Base-by-base conservation (phyloP, 1,284 basidiomycete species). In the Phlebopus sp. region DNA sequence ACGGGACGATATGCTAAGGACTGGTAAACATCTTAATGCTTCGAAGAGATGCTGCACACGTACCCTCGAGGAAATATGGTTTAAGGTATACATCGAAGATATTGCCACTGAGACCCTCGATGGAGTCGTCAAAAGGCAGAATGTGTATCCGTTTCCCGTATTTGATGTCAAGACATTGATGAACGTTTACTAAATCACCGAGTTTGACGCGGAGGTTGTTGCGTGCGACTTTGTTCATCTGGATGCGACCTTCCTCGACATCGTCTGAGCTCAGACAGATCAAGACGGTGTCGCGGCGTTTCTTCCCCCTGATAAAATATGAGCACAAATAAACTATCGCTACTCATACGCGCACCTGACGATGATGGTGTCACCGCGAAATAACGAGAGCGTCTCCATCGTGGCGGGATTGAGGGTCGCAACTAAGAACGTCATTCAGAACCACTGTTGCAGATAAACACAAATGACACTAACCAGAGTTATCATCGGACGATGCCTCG, bases 51-150 rank as follows among this genome's bases (percentile, higher is more conserved):
- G 3, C 9, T 37, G 39, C n/a, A 34, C 38, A 47, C 68, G 40
- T 56, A 87, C 86, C 86, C 72, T 99, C 97, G n/a, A 99, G 82
- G 87, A 99, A 99, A 72, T 99, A 99, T 0, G 96, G 97, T 77
- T 90, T 97, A 56, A 99, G 84, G 74, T 96, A 99, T 41, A 99
- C 95, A 64, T 99, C 97, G 62, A 99, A 99, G 56, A 99, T 82
- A 74, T 99, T 99, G 29, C 97, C 97, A 57, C 93, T 96, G 42
- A 99, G 78, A 59, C 92, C 97, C 73, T 99, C 97, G 55, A 99
- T 78, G 9, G 96, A 98, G 75, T 99, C 97, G 63, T 98, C 95
- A 64, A 99, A 99, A 10, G 97, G 97, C 19, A 99, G 77, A 47
- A 99, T 82, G 68, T 99, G 97, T 37, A 99, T 86, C 49, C 96